These are phyloP conservation scores for Botryotinia globosa DNA, from an alignment of 2,329 filamentous ascomycete species.

Conservation along the genomic window DNA sequence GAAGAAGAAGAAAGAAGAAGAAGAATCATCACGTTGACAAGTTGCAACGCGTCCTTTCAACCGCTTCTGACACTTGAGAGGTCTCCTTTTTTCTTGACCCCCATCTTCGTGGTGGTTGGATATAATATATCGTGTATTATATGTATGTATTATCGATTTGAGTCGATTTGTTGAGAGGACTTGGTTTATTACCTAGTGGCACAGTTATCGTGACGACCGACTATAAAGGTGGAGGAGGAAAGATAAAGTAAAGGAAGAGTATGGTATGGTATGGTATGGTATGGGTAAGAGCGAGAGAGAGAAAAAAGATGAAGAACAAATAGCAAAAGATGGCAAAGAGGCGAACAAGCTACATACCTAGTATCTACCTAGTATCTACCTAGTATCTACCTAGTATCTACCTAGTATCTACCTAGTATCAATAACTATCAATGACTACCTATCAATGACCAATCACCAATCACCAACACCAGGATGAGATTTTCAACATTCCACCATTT, in stretches of 20 bases:
- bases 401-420: too few relatives aligned
- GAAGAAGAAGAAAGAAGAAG: not conserved
- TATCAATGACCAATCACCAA: not conserved
- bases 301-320: not conserved
- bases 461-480: not conserved
- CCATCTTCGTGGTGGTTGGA: not conserved
- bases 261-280: too few relatives aligned
- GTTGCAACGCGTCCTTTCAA: not conserved
- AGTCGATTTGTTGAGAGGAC: not conserved
- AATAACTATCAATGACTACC: too few relatives aligned
- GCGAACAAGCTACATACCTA: too few relatives aligned
- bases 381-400: too few relatives aligned
- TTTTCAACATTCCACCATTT: slow-evolving; percentile 4
- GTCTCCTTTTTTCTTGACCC: not conserved
- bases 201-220: not conserved
- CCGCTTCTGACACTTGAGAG: not conserved
- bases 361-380: too few relatives aligned
- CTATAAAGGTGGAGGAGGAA: not conserved
- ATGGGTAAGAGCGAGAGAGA: too few relatives aligned
- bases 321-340: not conserved
- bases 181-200: not conserved
- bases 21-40: not conserved
- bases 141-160: too few relatives aligned
- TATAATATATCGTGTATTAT: too few relatives aligned
- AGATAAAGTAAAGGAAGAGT: not conserved